Evolutionary conservation across 2,329 filamentous ascomycete genomes (phyloP).

Genomic region (Aphanocladium album): DNA sequence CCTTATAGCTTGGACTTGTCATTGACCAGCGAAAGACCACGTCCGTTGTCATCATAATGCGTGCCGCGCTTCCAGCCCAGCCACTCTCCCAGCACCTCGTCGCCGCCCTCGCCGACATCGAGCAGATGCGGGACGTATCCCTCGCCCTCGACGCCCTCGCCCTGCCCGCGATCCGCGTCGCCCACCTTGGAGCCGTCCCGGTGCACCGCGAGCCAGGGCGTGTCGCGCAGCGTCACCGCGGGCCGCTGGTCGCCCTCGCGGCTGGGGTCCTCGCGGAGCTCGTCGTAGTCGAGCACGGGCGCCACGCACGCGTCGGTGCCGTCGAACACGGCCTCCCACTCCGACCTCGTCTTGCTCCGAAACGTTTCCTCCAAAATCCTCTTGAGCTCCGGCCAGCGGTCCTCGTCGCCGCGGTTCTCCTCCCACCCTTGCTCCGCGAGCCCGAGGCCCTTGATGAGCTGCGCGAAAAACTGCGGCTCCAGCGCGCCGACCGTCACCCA

Average conservation of each 20-base stretch:
- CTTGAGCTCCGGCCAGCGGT: slow-evolving; percentile 63
- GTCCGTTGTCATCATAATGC: slow-evolving; percentile 62
- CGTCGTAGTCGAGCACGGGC: slow-evolving; percentile 72
- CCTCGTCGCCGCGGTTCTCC: slow-evolving; percentile 51
- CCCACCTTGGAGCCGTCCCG: slow-evolving; percentile 33
- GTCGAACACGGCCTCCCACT: slow-evolving; percentile 86
- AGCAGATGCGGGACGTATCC: slow-evolving; percentile 62
- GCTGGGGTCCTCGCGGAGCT: slow-evolving; percentile 53
- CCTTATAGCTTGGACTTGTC: slow-evolving; percentile 28
- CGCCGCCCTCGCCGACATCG: slow-evolving; percentile 64
- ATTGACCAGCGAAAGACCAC: slow-evolving; percentile 45
- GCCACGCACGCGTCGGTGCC: slow-evolving; percentile 88
- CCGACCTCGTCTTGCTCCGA: slow-evolving; percentile 59
- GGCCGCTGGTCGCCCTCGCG: slow-evolving; percentile 67
- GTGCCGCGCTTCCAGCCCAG: slow-evolving; percentile 68
- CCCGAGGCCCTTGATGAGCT: slow-evolving; percentile 61
- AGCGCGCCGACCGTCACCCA: slow-evolving; percentile 88
- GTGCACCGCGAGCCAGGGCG: slow-evolving; percentile 60
- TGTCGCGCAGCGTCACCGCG: slow-evolving; percentile 61
- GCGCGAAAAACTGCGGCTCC: slow-evolving; percentile 78
- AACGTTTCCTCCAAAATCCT: slow-evolving; percentile 59
- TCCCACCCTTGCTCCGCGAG: slow-evolving; percentile 50
- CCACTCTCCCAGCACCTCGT: slow-evolving; percentile 65
- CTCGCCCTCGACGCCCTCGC: slow-evolving; percentile 56
- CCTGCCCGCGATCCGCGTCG: slow-evolving; percentile 51